Evolutionary conservation across 495 filamentous ascomycete species (phyloP), one percentile per base, ranked within the genome.

Genomic region (Penicillium turbatum): DNA sequence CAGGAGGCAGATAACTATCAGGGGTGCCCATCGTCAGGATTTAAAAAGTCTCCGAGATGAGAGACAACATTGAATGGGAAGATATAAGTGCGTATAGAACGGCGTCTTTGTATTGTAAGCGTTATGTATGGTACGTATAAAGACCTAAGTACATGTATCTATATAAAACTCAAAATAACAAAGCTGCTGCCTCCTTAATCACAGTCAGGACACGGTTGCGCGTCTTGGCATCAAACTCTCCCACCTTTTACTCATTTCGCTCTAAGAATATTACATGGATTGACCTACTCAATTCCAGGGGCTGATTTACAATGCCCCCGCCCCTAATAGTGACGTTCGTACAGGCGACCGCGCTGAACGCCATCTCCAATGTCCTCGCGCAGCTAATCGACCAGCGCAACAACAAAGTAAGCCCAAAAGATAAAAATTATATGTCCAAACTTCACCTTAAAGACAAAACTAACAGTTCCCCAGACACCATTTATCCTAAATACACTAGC

Each of bases 301-400:
- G n/a, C n/a, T 17, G 16, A 3, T 27, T 12, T 16, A 59, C 19
- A 13, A 68, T 67, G 64, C 59, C 61, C 38, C 74, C 86, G 8
- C 78, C 86, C 0, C 74, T 92, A 38, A 72, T 84, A 19, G 74
- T 62, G 26, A 84, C 86, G 11, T 86, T 89, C 5, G 65, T 91
- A 19, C 87, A 92, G 66, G 79, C 87, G 12, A 81, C 82, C 13
- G 52, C 89, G 43, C 78, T 98, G 6, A 85, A 81, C 38, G 81
- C 81, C 53, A 74, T 87, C 5, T 92, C 90, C 53, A 96, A 95
- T 59, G 55, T 96, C 55, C 66, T 96, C 24, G 93, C 91, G 2
- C 92, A 97, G 65, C 67, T 75, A 36, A 82, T 97, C 53, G 80
- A 85, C 35, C 79, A 87, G 30, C 87, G 88, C 62, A 79, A 81